A percentile compares a stretch with the other conserved stretches of the same genome.
phyloP scores from a whole-genome alignment of 2,329 filamentous ascomycete species.

The Tolypocladium inflatum region DNA sequence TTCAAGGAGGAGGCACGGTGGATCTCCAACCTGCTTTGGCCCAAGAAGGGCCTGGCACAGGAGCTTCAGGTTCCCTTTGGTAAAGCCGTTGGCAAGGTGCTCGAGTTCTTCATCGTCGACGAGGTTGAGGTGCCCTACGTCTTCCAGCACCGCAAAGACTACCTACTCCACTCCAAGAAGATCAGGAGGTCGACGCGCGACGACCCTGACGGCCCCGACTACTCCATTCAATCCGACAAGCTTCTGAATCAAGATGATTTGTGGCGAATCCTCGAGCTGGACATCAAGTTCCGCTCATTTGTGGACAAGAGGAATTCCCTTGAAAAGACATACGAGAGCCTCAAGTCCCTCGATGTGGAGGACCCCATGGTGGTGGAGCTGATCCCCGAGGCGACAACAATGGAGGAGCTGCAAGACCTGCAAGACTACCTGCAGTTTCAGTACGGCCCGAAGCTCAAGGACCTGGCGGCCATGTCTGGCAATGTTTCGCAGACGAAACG shows the following conservation, averaged over 20 bases:
- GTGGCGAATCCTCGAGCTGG: slow-evolving; percentile 90
- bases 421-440: slow-evolving; percentile 96
- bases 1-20: slow-evolving; percentile 84
- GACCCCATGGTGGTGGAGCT: slow-evolving; percentile 76
- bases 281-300: slow-evolving; percentile 89
- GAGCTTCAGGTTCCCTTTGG: slow-evolving; percentile 77
- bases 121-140: slow-evolving; percentile 96
- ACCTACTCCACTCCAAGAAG: slow-evolving; percentile 82
- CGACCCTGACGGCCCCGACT: slow-evolving; percentile 63
- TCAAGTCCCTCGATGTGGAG: slow-evolving; percentile 54
- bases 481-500: slow-evolving; percentile 62
- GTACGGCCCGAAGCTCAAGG: slow-evolving; percentile 75
- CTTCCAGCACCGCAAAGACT: slow-evolving; percentile 96
- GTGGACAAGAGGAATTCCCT: slow-evolving; percentile 86
- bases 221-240: slow-evolving; percentile 72
- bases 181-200: slow-evolving; percentile 49
- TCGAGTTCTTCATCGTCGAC: slow-evolving; percentile 91
- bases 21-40: slow-evolving; percentile 85
- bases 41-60: slow-evolving; percentile 66
- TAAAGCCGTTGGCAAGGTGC: slow-evolving; percentile 79
- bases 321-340: slow-evolving; percentile 65
- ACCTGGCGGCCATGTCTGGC: slow-evolving; percentile 56
- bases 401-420: slow-evolving; percentile 93
- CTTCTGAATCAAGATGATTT: slow-evolving; percentile 86
- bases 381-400: slow-evolving; percentile 68